Evolutionary conservation across 2,329 filamentous ascomycete genomes (phyloP).

Genomic region (Fusarium scirpi): DNA sequence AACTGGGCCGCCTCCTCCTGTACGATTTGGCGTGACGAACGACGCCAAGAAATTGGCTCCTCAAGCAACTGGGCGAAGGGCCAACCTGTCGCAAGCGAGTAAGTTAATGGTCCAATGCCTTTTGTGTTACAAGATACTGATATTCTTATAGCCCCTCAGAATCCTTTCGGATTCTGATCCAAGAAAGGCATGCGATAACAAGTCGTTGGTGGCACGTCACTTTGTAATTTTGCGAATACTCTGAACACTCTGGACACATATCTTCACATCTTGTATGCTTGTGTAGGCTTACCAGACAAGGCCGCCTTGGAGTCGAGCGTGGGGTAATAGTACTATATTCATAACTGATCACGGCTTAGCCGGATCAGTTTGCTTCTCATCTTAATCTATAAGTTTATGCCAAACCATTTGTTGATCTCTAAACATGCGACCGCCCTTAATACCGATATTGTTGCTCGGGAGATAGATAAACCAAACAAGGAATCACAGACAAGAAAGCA

Average conservation of each 20-base stretch:
- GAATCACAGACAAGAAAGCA: neutral
- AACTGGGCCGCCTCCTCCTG: constrained; percentile 80
- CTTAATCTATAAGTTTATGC: constrained; percentile 33
- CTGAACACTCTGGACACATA: constrained; percentile 38
- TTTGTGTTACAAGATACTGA: constrained; percentile 30
- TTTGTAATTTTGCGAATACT: constrained; percentile 33
- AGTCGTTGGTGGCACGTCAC: constrained; percentile 8
- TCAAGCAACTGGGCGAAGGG: constrained; percentile 88
- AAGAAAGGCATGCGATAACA: constrained; percentile 2
- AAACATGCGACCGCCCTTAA: neutral
- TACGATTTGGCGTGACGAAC: constrained; percentile 85
- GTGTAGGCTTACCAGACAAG: constrained; percentile 39
- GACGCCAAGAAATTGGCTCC: constrained; percentile 81
- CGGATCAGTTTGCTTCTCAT: constrained; percentile 36
- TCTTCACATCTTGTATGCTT: constrained; percentile 42
- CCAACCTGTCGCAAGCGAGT: constrained; percentile 96
- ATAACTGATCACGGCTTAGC: constrained; percentile 19
- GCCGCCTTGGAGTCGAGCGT: constrained; percentile 34
- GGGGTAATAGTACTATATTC: constrained; percentile 46
- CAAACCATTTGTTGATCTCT: constrained; percentile 9
- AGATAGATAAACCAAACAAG: neutral
- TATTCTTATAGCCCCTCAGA: constrained; percentile 59
- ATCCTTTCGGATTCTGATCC: constrained; percentile 64
- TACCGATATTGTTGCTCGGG: neutral
- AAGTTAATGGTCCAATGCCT: constrained; percentile 63